Base-by-base conservation (phyloP, 371 early-diverging fungal genomes). In the Nematocida major region DNA sequence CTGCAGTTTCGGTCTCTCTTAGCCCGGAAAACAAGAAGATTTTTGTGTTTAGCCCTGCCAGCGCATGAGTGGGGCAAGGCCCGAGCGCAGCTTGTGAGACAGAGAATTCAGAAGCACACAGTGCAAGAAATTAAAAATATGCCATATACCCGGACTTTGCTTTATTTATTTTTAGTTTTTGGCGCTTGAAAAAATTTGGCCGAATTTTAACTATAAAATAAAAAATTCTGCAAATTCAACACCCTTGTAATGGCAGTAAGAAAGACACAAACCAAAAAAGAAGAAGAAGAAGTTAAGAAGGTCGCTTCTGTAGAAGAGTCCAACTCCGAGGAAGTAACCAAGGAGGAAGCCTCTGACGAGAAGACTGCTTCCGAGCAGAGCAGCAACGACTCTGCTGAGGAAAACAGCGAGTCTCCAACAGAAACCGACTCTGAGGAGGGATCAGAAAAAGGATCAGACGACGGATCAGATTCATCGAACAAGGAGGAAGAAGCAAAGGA, bases 221-320 rank as follows among this genome's bases (percentile, higher is more conserved):
- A 42, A 42, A 42, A 61, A 61, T 40, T 61, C 28, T 61, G n/a
- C 45, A 42, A 22, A 61, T 40, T 40, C 20, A 1, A n/a, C 4
- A 42, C 59, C 62, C 38, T 24, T 49, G 26, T 28, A 73, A 73
- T 73, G 76, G 76, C 76, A 61, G 36, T 48, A 73, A 59, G 76
- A 73, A 73, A 73, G 49, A 61, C 49, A 45, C 39, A 38, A 65
- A 62, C 61, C 22, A 73, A 73, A 38, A 34, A 51, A 50, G 49
- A 51, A 67, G 30, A 53, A 51, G 54, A 15, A 47, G 54, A 40
- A 1, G 61, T 43, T 54, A n/a, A 65, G 28, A 70, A 63, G 32
- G 4, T n/a, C n/a, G n/a, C n/a, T n/a, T n/a, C n/a, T n/a, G n/a
- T 11, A 18, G 50, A 47, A 22, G 66, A 50, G 20, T 49, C 66